Evolutionary conservation across 805 yeast genomes (phyloP).

Genomic region (Candida maltosa): DNA sequence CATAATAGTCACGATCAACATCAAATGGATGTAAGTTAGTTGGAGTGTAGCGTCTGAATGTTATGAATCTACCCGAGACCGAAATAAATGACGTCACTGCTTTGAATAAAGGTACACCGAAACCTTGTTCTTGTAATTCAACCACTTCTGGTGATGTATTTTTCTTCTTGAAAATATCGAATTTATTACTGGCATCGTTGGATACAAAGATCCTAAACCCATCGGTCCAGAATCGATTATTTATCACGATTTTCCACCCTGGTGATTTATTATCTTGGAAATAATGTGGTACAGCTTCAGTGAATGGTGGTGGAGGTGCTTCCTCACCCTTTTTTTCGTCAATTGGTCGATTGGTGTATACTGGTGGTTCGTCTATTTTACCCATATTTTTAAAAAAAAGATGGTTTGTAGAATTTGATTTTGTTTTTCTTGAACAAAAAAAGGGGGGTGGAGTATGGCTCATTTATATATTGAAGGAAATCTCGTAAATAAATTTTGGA

Average conservation of each 20-base stretch:
- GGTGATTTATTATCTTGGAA: not conserved
- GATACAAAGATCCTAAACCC: conserved; percentile 7
- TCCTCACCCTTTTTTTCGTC: not conserved
- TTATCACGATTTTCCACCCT: conserved; percentile 5
- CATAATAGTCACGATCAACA: conserved; percentile 4
- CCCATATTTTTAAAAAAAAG: conserved; percentile 1
- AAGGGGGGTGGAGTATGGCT: too few relatives aligned
- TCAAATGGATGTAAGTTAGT: conserved; percentile 8
- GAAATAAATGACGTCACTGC: conserved; percentile 5
- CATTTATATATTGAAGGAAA: too few relatives aligned
- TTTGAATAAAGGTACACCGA: conserved; percentile 9
- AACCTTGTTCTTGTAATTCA: conserved; percentile 5
- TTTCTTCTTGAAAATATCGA: conserved; percentile 6
- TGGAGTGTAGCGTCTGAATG: conserved; percentile 5
- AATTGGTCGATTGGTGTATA: conserved; percentile 1
- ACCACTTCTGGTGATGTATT: conserved; percentile 4
- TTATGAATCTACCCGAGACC: conserved; percentile 1
- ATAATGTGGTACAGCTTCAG: conserved; percentile 1
- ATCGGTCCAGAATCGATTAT: conserved; percentile 3
- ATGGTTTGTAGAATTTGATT: not conserved
- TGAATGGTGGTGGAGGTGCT: not conserved
- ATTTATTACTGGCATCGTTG: conserved; percentile 7
- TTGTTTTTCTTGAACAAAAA: not conserved
- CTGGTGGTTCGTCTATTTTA: conserved; percentile 2
- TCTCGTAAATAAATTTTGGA: too few relatives aligned